Percentiles rank a stretch among this genome's conserved stretches.
Evolutionary conservation across 257 asterid species (phyloP).

Genomic region (Ocimum tenuiflorum): DNA sequence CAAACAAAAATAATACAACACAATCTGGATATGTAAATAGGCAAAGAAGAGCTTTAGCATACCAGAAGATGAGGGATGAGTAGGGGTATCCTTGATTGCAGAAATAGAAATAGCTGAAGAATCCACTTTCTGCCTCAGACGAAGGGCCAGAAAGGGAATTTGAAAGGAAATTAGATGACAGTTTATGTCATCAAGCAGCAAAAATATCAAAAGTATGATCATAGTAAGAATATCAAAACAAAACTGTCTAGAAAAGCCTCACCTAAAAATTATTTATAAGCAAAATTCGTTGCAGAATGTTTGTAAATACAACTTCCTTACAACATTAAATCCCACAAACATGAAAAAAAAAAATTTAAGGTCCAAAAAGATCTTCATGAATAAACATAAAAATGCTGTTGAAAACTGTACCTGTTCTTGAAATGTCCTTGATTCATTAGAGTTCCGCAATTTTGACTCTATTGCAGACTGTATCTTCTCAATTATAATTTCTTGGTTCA

Average conservation of each 20-base stretch:
- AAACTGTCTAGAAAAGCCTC: too few relatives aligned
- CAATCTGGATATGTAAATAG: not conserved
- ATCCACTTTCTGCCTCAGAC: constrained; percentile 46
- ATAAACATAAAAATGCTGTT: constrained; percentile 5
- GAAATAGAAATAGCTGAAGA: constrained; percentile 35
- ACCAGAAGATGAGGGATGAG: constrained; percentile 52
- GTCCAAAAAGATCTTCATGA: not conserved
- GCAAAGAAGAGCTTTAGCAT: constrained; percentile 16
- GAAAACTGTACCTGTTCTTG: constrained; percentile 71
- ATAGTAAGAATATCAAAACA: not conserved
- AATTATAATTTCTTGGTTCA: constrained; percentile 78
- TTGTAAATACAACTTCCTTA: not conserved
- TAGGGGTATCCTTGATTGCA: constrained; percentile 38
- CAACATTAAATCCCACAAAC: not conserved
- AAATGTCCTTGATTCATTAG: constrained; percentile 74
- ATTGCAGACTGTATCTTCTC: constrained; percentile 78
- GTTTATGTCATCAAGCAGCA: not conserved
- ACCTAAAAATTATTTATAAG: too few relatives aligned
- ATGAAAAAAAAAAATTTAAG: not conserved
- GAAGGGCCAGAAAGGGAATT: constrained; percentile 1
- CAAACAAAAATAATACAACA: constrained; percentile 16
- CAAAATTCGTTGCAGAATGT: too few relatives aligned
- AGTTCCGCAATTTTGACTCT: constrained; percentile 76
- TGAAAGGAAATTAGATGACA: constrained; percentile 9
- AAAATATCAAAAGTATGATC: not conserved